Evolutionary conservation across 202 grass and related monocot species (phyloP), one percentile per base, ranked within the genome.

Genomic region (Eragrostis tef): DNA sequence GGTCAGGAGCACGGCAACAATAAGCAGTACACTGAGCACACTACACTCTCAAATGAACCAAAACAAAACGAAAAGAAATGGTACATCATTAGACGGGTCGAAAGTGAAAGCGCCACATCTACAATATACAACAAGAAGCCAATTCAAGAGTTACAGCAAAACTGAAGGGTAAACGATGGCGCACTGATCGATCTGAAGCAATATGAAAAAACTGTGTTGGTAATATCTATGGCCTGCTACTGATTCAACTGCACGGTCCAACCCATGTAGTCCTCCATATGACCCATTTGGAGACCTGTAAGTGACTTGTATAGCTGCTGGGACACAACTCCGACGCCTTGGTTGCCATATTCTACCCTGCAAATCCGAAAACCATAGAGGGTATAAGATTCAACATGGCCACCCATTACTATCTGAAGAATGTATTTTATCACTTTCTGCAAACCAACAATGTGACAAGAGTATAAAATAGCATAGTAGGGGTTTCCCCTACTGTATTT

Each of bases 291-390:
- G 29, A 90, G 79, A 72, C 85, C 82, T 17, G 90, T 95, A 34
- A 92, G 86, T 16, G 83, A 84, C 70, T 84, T 84, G 67, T 90
- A 92, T 14, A 95, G 80, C 59, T 95, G 82, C 79, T 90, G 85
- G 1, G 88, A 90, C 25, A 90, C 67, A 5, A 73, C 61, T 0
- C 93, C 93, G 0, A 92, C 83, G 69, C 85, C 87, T 71, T 89
- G 73, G 42, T 88, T 95, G 70, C 93, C 90, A 82, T 92, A 95
- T 67, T 90, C 77, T 67, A 90, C 79, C 84, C 90, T 95, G 85
- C 42, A 85, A 84, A 24, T 16, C 54, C 61, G 86, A 17, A 31
- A 75, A n/a, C 1, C 67, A 39, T 13, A 61, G 58, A 61, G 58
- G 0, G 27, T 56, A 58, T 76, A 6, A 83, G 61, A 61, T 26